Evolutionary conservation across 129 eudicot species (phyloP), one percentile per base, ranked within the genome.

Genomic region (Flaveria bidentis): DNA sequence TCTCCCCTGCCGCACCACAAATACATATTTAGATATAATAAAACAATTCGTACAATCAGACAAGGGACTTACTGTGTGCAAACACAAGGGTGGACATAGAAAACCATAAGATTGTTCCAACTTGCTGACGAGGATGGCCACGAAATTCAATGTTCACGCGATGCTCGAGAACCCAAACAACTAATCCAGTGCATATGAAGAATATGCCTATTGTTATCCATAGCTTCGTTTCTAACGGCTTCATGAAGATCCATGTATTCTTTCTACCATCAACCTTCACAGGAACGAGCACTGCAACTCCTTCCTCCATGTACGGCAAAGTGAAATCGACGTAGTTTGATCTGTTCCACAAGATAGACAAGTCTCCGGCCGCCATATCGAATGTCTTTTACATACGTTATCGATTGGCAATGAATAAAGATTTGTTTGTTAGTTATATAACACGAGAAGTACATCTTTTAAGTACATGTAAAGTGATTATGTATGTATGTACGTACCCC

Each of bases 11-110:
- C 76, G 6, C n/a, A 49, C 13, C 3, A 0, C 13, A 2, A 28
- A 3, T 49, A 12, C 39, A 33, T 33, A 33, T 33, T 33, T 33
- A 33, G 39, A 33, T 0, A 33, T 33, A 33, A 33, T 33, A 33
- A 33, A 33, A 33, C 39, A 33, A 33, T 33, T 4, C 0, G 6
- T 33, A 33, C 39, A 5, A 33, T 33, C 39, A 33, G 39, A 9
- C 10, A 9, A 8, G 12, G 4, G 13, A 49, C 82, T 84, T 88
- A 88, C 93, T 86, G 5, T 88, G 90, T 25, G 93, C 81, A 51
- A 84, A 88, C 46, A 83, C 88, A 76, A 88, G 69, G 78, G 93
- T 88, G 56, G 88, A 86, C 80, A 88, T 86, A 58, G 88, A 74
- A 71, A 88, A 88, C 93, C 90, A 88, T 18, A 88, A 76, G 65